Base-by-base conservation (phyloP, 2,329 filamentous ascomycete species). In the Cordyceps tenuipes region DNA sequence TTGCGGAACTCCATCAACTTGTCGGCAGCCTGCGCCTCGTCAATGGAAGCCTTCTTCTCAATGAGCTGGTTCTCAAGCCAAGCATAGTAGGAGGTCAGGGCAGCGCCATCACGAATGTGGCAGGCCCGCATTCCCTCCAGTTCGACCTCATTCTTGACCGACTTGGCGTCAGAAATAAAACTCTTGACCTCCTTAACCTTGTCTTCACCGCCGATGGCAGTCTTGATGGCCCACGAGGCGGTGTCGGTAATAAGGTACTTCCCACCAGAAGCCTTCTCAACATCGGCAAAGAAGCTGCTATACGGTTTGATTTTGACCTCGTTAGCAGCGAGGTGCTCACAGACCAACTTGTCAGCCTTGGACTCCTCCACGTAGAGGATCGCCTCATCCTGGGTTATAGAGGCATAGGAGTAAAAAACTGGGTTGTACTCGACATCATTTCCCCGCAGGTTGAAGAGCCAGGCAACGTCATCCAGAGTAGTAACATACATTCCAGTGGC, bases 361-460 rank as follows among this genome's bases (percentile, higher is more conserved):
- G 83, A 81, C 13, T 86, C 82, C 68, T 97, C 89, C 61, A 97
- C 79, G 69, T 97, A 99, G 5, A 99, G 80, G 1, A 86, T 91
- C 26, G 88, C 90, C 1, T 84, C 79, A 12, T 80, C 86, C 1
- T 86, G 84, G 2, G 94, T 97, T 63, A 99, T 78, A 47, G 94
- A 82, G 49, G 93, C 93, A 69, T 97, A 99, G 17, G 93, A 94
- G 75, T 97, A 97, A 79, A 99, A 97, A 54, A 99, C 94, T 0
- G 94, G 94, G 70, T 99, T 99, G 77, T 94, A 99, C 0, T 91
- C 90, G 65, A 99, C 97, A 71, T 97, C 94, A 72, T 82, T 94
- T 67, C 94, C 94, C 66, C 94, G 86, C 53, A 99, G 77, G 74
- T 99, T 99, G 78, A 97, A 97, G n/a, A 99, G 81, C 94, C 94